Evolutionary conservation across 768 basidiomycete species (phyloP).

Genomic region (Erythrobasidium yunnanense): DNA sequence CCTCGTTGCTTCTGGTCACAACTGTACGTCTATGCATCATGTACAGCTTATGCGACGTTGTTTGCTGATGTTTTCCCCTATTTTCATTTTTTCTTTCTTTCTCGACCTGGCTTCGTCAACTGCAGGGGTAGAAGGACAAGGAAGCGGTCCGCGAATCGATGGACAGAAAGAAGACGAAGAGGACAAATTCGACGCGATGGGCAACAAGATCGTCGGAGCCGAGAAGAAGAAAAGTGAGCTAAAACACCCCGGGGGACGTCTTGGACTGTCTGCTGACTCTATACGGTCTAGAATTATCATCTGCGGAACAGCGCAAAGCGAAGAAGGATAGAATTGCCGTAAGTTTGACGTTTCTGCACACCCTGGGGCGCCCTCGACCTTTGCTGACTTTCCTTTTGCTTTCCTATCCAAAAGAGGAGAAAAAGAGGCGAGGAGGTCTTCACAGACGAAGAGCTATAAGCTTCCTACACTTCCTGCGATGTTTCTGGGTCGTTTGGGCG

Average conservation of each 20-base stretch:
- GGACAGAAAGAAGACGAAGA: constrained; percentile 85
- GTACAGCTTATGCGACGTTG: too few species aligned
- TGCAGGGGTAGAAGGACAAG: constrained; percentile 99
- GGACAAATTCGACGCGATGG: constrained; percentile 89
- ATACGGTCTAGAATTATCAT: too few species aligned
- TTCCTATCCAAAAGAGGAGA: too few species aligned
- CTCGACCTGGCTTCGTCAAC: constrained; percentile 79
- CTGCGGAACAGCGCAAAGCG: constrained; percentile 72
- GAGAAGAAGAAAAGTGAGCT: constrained; percentile 38
- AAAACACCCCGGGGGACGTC: too few species aligned
- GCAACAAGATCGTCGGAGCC: constrained; percentile 71
- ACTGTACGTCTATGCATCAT: too few species aligned
- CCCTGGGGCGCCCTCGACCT: too few species aligned
- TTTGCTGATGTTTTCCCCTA: background rate
- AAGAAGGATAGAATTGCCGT: constrained; percentile 93
- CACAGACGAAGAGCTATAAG: constrained; percentile 42
- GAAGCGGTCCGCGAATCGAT: constrained; percentile 86
- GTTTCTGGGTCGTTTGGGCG: too few species aligned
- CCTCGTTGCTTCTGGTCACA: constrained; percentile 92
- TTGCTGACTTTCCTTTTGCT: too few species aligned
- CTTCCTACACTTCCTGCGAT: too few species aligned
- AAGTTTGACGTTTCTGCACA: too few species aligned
- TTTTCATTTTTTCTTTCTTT: background rate
- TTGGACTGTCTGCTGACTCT: too few species aligned
- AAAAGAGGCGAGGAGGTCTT: constrained; percentile 69